A percentile compares a stretch with the other conserved stretches of the same genome.
These are phyloP conservation scores for Talaromyces borbonicus DNA, from an alignment of 495 filamentous ascomycete species.

Conservation along the genomic window DNA sequence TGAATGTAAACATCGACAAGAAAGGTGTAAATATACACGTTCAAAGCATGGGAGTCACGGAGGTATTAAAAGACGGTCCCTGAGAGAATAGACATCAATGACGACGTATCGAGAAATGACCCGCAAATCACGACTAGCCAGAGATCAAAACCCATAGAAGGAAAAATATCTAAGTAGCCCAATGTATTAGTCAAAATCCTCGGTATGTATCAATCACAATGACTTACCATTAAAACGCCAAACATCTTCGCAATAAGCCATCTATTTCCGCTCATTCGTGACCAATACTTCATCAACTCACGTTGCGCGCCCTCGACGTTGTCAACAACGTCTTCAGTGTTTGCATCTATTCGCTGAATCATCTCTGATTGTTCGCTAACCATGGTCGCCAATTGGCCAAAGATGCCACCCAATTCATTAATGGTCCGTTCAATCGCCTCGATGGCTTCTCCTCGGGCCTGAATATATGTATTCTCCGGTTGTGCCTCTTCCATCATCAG, in stretches of 20 bases:
- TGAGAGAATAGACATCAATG: too few relatives aligned
- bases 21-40: too few relatives aligned
- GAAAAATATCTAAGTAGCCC: too few relatives aligned
- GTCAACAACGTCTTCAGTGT: conserved; percentile 92
- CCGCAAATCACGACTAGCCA: too few relatives aligned
- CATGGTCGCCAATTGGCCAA: conserved; percentile 95
- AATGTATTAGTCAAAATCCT: too few relatives aligned
- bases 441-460: conserved; percentile 89
- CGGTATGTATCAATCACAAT: too few relatives aligned
- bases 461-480: conserved; percentile 77
- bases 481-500: conserved; percentile 92
- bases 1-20: too few relatives aligned
- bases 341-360: conserved; percentile 87
- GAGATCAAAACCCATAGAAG: too few relatives aligned
- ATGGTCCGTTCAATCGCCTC: conserved; percentile 96
- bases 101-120: too few relatives aligned
- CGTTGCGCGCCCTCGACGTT: conserved; percentile 94
- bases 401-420: conserved; percentile 86
- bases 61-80: too few relatives aligned
- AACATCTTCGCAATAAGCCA: conserved; percentile 99
- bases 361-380: conserved; percentile 94
- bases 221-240: conserved; percentile 67
- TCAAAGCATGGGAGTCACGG: too few relatives aligned
- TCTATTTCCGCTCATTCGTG: conserved; percentile 80
- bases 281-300: conserved; percentile 93